Evolutionary conservation across 2,329 filamentous ascomycete species (phyloP).

Genomic region (Colletotrichum neosansevieriae): DNA sequence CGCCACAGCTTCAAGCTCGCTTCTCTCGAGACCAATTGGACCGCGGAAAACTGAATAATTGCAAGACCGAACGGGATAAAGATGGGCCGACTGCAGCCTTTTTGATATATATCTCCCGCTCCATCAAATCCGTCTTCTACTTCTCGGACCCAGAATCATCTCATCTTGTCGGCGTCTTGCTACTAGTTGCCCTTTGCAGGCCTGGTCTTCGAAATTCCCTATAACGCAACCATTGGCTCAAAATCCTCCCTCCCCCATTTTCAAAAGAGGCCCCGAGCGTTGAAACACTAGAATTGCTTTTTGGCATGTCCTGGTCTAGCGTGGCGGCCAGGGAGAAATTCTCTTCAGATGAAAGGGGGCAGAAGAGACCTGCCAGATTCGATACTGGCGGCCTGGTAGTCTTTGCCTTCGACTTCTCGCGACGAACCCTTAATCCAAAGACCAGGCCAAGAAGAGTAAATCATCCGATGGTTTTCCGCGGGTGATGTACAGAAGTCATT

Average conservation of each 20-base stretch:
- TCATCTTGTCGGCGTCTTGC: slow-evolving; percentile 1
- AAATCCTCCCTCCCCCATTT: not conserved
- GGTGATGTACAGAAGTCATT: slow-evolving; percentile 15
- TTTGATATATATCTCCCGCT: slow-evolving; percentile 23
- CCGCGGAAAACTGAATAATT: slow-evolving; percentile 1
- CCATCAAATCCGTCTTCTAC: slow-evolving; percentile 7
- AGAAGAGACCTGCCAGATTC: not conserved
- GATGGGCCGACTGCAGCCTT: slow-evolving; percentile 19
- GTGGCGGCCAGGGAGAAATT: slow-evolving; percentile 25
- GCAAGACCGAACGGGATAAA: slow-evolving; percentile 16
- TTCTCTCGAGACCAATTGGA: slow-evolving; percentile 19
- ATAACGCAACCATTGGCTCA: slow-evolving; percentile 14
- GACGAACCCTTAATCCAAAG: not conserved
- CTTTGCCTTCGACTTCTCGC: not conserved
- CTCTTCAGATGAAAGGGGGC: slow-evolving; percentile 33
- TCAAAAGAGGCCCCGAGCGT: slow-evolving; percentile 28
- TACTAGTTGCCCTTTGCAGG: not conserved
- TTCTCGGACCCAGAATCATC: slow-evolving; percentile 10
- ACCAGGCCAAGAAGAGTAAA: slow-evolving; percentile 2
- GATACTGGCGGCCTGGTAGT: not conserved
- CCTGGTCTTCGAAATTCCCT: slow-evolving; percentile 3
- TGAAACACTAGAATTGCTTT: slow-evolving; percentile 36
- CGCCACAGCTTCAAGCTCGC: slow-evolving; percentile 9
- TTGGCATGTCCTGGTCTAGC: slow-evolving; percentile 26
- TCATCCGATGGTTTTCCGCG: slow-evolving; percentile 1